phyloP scores from a whole-genome alignment of 495 filamentous ascomycete genomes.

The Margaritispora aquatica region DNA sequence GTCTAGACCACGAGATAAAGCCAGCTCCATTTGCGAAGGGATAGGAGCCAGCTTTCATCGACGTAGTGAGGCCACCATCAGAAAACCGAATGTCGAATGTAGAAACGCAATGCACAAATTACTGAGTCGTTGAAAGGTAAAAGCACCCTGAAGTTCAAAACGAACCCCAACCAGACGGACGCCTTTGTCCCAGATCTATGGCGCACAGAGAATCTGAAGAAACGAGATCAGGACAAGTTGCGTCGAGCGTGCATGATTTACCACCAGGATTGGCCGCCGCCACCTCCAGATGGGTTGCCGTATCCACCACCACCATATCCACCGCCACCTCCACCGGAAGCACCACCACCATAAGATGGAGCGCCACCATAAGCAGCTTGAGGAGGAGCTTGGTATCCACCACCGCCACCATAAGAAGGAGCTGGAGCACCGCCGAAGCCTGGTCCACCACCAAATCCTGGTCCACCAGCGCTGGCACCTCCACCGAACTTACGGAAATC shows the following conservation, averaged over 20 bases:
- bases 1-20: conserved; percentile 16
- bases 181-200: conserved; percentile 26
- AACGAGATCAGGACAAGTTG: conserved; percentile 27
- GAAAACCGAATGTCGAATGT: conserved; percentile 33
- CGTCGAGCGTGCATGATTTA: conserved; percentile 45
- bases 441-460: conserved; percentile 44
- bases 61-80: conserved; percentile 25
- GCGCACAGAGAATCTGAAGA: conserved; percentile 13
- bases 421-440: conserved; percentile 43
- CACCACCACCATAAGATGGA: conserved; percentile 21
- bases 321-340: conserved; percentile 24
- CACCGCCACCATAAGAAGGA: conserved; percentile 26
- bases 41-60: conserved; percentile 17
- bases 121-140: conserved; percentile 27
- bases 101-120: conserved; percentile 34
- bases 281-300: conserved; percentile 40
- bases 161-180: conserved; percentile 18
- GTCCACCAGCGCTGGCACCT: conserved; percentile 42
- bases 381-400: not conserved
- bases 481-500: conserved; percentile 82
- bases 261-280: conserved; percentile 72
- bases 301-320: conserved; percentile 21
- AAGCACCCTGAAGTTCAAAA: conserved; percentile 23
- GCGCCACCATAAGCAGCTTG: conserved; percentile 20
- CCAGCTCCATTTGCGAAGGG: conserved; percentile 16